Evolutionary conservation across 352 stramenopile genomes (phyloP).

Genomic region (Halophytophthora batemanensis): DNA sequence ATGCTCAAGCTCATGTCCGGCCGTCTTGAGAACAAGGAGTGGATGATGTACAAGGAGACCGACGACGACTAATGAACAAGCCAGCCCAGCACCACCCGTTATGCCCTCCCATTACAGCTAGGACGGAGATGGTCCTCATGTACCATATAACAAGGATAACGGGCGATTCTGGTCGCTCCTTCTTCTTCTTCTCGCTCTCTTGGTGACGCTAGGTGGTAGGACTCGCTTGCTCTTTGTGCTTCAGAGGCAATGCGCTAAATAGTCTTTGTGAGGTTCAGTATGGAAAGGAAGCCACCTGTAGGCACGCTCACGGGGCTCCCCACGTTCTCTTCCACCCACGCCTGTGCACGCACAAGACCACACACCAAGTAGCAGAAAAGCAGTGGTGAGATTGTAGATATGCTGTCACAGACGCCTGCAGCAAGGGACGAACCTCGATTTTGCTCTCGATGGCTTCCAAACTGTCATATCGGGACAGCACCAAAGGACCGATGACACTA

Average conservation of each 20-base stretch:
- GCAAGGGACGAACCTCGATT: conserved; percentile 33
- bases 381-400: not conserved
- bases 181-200: no score
- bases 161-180: no score
- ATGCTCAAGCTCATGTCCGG: conserved; percentile 70
- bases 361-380: not conserved
- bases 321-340: conserved; percentile 48
- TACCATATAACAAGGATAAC: no score
- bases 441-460: conserved; percentile 56
- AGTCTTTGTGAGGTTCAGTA: conserved; percentile 43
- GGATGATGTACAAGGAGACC: conserved; percentile 71
- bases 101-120: no score
- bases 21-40: conserved; percentile 59
- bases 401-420: not conserved
- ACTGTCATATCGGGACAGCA: conserved; percentile 46
- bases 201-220: not conserved
- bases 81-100: not conserved
- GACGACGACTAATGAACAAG: conserved; percentile 16
- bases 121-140: no score
- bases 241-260: conserved; percentile 31
- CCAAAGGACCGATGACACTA: conserved; percentile 39
- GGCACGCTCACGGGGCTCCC: conserved; percentile 28
- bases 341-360: conserved; percentile 8
- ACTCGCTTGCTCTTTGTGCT: not conserved
- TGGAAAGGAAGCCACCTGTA: conserved; percentile 39